Conservation (phyloP, 306 rosid genomes). For the Sphenostylis stenocarpa region DNA sequence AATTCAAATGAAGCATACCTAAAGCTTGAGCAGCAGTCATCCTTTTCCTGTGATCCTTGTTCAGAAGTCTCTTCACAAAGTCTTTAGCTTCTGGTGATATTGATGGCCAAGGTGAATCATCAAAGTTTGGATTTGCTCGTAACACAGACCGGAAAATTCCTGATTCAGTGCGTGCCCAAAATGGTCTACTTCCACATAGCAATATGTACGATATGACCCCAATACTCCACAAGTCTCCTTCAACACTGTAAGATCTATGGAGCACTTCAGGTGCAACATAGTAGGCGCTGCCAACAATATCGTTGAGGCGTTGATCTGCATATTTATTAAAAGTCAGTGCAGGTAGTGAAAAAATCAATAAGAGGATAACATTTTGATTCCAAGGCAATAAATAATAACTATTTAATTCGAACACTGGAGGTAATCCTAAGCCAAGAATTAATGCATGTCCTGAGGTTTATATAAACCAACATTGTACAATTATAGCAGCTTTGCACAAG, state of each 20-base stretch:
- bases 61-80: constrained; percentile 87
- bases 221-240: constrained; percentile 95
- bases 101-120: constrained; percentile 91
- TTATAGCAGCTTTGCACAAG: background rate
- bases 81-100: constrained; percentile 92
- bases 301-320: constrained; percentile 90
- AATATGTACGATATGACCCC: constrained; percentile 94
- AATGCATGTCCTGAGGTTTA: constrained; percentile 11
- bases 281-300: constrained; percentile 98
- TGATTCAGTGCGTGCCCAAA: constrained; percentile 97
- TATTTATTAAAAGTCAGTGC: constrained; percentile 40
- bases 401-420: constrained; percentile 3
- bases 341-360: constrained; percentile 19
- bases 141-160: constrained; percentile 96
- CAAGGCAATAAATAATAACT: constrained; percentile 10
- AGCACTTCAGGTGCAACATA: constrained; percentile 97
- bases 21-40: constrained; percentile 98
- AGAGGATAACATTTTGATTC: background rate
- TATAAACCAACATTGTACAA: too few relatives aligned
- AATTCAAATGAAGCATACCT: constrained; percentile 48
- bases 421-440: constrained; percentile 9
- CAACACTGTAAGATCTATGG: constrained; percentile 88
- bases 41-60: constrained; percentile 94
- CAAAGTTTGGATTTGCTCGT: constrained; percentile 90
- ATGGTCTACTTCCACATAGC: constrained; percentile 94